phyloP scores from a whole-genome alignment of 2,329 filamentous ascomycete genomes.

The Incumbomyces lentus region DNA sequence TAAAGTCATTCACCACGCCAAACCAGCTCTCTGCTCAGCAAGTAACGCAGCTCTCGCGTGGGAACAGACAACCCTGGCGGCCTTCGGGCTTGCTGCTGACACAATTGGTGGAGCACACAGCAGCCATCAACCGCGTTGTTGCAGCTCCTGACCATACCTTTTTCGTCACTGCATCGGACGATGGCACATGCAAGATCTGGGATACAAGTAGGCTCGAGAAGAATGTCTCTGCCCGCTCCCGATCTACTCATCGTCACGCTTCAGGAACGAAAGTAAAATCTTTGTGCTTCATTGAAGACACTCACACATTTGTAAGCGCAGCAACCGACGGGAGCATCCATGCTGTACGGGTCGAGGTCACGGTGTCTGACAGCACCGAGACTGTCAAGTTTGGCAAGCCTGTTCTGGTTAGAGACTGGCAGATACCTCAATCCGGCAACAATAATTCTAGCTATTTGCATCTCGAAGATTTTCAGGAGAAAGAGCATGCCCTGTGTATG shows the following conservation, averaged over 20 bases:
- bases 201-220: constrained; percentile 81
- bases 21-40: constrained; percentile 12
- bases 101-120: constrained; percentile 78
- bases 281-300: constrained; percentile 84
- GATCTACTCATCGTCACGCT: constrained; percentile 72
- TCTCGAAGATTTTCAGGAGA: constrained; percentile 63
- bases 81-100: constrained; percentile 77
- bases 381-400: constrained; percentile 67
- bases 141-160: constrained; percentile 85
- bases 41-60: background rate
- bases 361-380: constrained; percentile 45
- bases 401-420: constrained; percentile 66
- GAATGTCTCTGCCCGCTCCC: constrained; percentile 77
- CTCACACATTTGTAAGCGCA: constrained; percentile 85
- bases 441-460: constrained; percentile 20
- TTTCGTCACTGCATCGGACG: constrained; percentile 87
- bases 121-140: constrained; percentile 68
- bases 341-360: constrained; percentile 70
- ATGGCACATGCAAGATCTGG: constrained; percentile 87
- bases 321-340: constrained; percentile 84
- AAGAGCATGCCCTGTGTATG: constrained; percentile 75
- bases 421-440: constrained; percentile 42
- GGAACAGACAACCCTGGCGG: constrained; percentile 57
- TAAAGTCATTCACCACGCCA: constrained; percentile 44
- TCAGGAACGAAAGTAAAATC: constrained; percentile 63